phyloP scores from a whole-genome alignment of 176 grass and related monocot species.

The Carex littledalei region DNA sequence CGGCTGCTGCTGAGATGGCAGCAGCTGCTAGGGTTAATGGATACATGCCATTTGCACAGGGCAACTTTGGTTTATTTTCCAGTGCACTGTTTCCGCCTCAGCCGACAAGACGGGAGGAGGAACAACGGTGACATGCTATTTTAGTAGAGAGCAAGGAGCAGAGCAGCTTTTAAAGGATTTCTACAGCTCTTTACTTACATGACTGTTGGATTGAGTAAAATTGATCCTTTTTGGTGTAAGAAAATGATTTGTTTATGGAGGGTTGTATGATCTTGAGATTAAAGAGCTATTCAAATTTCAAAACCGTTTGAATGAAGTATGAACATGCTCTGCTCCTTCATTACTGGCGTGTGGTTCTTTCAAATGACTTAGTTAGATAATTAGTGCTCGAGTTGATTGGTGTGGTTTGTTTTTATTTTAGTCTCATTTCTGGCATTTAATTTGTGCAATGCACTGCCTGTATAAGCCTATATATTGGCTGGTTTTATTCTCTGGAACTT shows the following conservation, averaged over 20 bases:
- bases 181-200: neutral
- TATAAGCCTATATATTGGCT: neutral
- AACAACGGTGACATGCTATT: neutral
- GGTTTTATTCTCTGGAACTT: neutral
- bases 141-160: neutral
- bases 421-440: neutral
- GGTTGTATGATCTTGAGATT: neutral
- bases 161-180: neutral
- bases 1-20: conserved; percentile 28
- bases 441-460: conserved; percentile 4
- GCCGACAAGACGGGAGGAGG: conserved; percentile 1
- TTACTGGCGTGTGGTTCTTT: neutral
- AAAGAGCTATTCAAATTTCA: neutral
- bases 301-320: neutral
- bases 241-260: neutral
- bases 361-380: conserved; percentile 1
- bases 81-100: neutral
- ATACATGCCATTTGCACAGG: conserved; percentile 20
- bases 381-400: neutral
- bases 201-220: neutral
- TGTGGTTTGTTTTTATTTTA: conserved; percentile 8
- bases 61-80: conserved; percentile 16
- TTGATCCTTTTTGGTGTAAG: neutral
- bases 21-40: conserved; percentile 20
- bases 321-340: conserved; percentile 1